Evolutionary conservation across 257 asterid genomes (phyloP).

Genomic region (Marsdenia floribunda): DNA sequence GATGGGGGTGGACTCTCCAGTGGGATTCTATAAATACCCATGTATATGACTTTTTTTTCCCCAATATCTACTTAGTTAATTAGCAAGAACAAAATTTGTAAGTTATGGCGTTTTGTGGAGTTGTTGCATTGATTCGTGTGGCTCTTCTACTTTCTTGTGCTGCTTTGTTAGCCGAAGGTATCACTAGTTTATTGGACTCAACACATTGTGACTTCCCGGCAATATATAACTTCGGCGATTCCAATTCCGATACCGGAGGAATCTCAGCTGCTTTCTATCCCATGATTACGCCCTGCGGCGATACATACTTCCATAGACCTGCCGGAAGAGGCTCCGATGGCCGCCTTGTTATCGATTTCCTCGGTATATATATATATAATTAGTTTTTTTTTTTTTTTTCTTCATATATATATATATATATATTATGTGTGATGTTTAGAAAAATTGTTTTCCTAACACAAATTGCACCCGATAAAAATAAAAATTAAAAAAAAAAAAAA

Average conservation of each 20-base stretch:
- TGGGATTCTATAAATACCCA: background rate
- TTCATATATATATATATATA: no score
- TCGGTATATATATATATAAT: slow-evolving; percentile 26
- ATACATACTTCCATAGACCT: slow-evolving; percentile 45
- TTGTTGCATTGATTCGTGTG: background rate
- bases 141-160: background rate
- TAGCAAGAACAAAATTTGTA: background rate
- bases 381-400: no score
- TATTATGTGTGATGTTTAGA: no score
- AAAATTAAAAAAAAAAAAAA: no score
- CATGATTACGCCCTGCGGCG: slow-evolving; percentile 35
- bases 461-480: no score
- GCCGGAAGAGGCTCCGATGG: slow-evolving; percentile 62
- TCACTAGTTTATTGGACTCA: background rate
- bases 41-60: no score
- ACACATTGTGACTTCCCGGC: slow-evolving; percentile 40
- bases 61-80: background rate
- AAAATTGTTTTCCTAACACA: background rate
- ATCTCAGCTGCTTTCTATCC: slow-evolving; percentile 50
- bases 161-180: background rate
- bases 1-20: background rate
- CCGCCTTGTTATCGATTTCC: slow-evolving; percentile 58
- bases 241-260: slow-evolving; percentile 72
- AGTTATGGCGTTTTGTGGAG: background rate
- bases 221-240: slow-evolving; percentile 62